Base-by-base conservation (phyloP, 2,329 filamentous ascomycete species). In the Arthrocladium fulminans region DNA sequence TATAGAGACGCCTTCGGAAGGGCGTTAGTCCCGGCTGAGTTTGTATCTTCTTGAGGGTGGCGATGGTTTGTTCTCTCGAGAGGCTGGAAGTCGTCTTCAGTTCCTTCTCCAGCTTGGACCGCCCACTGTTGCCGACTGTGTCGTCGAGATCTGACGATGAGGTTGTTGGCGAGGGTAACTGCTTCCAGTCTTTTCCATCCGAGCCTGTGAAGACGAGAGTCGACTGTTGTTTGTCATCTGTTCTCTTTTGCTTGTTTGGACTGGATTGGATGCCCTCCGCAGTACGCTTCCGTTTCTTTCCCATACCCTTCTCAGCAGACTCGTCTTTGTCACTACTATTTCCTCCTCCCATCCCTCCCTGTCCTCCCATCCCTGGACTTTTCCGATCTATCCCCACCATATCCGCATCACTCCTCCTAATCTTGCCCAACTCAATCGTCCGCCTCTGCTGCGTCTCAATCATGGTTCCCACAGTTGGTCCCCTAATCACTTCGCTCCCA, bases 1-100 rank as follows among this genome's bases (percentile, higher is more conserved):
- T 68, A 70, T 88, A 90, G 53, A 94, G 74, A 46, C 63, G 65
- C 12, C 66, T 65, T 22, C 73, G 72, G 62, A 73, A 75, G 13
- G 70, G 65, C 2, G 73, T 75, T 17, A 77, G 66, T n/a, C 64
- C 61, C 34, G 65, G 65, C 44, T 73, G 70, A 22, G 61, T 57
- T 23, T 63, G 59, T 53, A 75, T 73, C 45, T 67, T 65, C 19
- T 57, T 57, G 39, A 73, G 65, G 22, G 61, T 51, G 17, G 17
- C 42, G 10, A 48, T 27, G 10, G 56, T 19, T 13, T 50, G 41
- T 34, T 38, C 32, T n/a, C 20, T 19, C 9, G 44, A 27, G 13
- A 38, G 22, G 13, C 39, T 9, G 13, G 24, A 37, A 4, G 32
- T 37, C 13, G 17, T 17, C 7, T 47, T 17, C 4, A 47, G 32